Evolutionary conservation across 331 rosid species (phyloP), one percentile per base, ranked within the genome.

Genomic region (Erythrophleum ivorense): DNA sequence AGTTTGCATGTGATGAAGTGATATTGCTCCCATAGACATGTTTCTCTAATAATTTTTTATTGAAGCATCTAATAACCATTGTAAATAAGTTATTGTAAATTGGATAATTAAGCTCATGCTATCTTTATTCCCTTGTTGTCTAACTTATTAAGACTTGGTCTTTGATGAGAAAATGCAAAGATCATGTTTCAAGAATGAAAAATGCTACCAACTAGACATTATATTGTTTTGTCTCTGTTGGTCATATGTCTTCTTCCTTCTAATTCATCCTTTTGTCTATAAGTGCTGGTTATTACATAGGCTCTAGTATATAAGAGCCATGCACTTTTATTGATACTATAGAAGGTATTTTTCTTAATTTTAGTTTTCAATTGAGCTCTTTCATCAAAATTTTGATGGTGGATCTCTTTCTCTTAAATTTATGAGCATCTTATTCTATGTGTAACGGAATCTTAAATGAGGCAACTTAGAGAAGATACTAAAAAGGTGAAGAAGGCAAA

Each of bases 371-470:
- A 11, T 45, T 45, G 1, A 7, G 38, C 24, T 50, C 58, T 16
- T 53, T 53, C 4, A 16, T 1, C 29, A 21, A 69, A 69, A 48
- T 9, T 69, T 69, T 31, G 77, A 54, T 66, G 73, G 71, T 64
- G 62, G 9, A 77, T 49, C 5, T 77, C 18, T 9, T 16, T 65
- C 34, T 19, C 52, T 8, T 38, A 31, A 50, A 38, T 19, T 60
- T 19, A 60, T 70, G 50, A 38, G 41, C 15, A 62, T 80, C 29
- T 63, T 41, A 2, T n/a, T 6, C 21, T 14, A 7, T 78, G 2
- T 73, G 84, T 84, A 95, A 98, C 85, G 62, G 89, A 84, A 90
- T 86, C 91, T 60, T 89, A 85, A 77, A 82, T 81, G 57, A 78
- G 58, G 36, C 79, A 70, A 78, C 73, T 88, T 72, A 83, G 78